Evolutionary conservation across 805 yeast species (phyloP).

Genomic region (Yarrowia sp.): DNA sequence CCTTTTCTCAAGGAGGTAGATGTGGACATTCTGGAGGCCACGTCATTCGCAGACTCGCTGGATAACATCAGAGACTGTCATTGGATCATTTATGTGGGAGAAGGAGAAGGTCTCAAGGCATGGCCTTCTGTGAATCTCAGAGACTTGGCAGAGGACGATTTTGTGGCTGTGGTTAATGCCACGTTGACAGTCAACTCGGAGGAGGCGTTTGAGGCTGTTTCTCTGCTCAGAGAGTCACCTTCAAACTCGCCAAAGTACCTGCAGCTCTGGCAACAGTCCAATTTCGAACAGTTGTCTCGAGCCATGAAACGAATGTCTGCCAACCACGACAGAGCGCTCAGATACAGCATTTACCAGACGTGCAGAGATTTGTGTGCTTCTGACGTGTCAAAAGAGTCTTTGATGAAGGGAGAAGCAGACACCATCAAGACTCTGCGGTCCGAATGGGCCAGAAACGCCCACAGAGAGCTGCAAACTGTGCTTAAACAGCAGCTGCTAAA

Average conservation of each 20-base stretch:
- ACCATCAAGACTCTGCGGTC: slow-evolving; percentile 30
- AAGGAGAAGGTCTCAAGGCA: slow-evolving; percentile 17
- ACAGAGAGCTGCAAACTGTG: slow-evolving; percentile 40
- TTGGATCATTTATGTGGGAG: slow-evolving; percentile 31
- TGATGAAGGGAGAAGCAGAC: slow-evolving; percentile 27
- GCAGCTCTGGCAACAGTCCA: slow-evolving; percentile 30
- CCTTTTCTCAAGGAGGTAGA: slow-evolving; percentile 31
- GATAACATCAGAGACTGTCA: slow-evolving; percentile 36
- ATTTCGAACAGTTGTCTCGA: slow-evolving; percentile 30
- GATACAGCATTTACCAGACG: slow-evolving; percentile 1
- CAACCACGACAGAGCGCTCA: slow-evolving; percentile 20
- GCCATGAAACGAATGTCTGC: slow-evolving; percentile 8
- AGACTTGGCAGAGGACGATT: slow-evolving; percentile 32
- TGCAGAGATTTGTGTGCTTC: slow-evolving; percentile 21
- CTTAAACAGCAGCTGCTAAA: slow-evolving; percentile 33
- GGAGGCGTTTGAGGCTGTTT: slow-evolving; percentile 18
- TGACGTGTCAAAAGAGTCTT: slow-evolving; percentile 14
- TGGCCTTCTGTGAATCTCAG: slow-evolving; percentile 16
- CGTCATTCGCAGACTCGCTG: slow-evolving; percentile 33
- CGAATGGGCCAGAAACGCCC: slow-evolving; percentile 40
- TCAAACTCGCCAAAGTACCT: slow-evolving; percentile 32
- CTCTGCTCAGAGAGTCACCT: slow-evolving; percentile 33
- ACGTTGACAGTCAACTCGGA: slow-evolving; percentile 2
- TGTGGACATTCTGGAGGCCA: slow-evolving; percentile 36
- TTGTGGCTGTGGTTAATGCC: slow-evolving; percentile 21